Evolutionary conservation across 148 eudicot genomes (phyloP), one percentile per base, ranked within the genome.

Genomic region (Chenopodium berlandieri): DNA sequence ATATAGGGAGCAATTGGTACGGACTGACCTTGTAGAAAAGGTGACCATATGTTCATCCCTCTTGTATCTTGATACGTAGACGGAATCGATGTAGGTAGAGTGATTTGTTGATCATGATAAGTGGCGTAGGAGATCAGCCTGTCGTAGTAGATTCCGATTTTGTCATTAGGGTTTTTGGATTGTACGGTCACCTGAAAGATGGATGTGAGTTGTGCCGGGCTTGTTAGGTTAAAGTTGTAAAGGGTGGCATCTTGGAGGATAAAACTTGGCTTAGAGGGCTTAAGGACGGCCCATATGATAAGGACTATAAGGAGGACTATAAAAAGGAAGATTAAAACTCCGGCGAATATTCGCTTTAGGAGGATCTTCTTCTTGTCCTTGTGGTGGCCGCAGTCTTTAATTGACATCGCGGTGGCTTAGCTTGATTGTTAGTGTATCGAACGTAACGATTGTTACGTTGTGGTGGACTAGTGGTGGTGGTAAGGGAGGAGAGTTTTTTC

Each of bases 1-100:
- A 91, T 87, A 83, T 81, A 92, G 1, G 98, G 97, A 0, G 98
- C 96, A 4, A 94, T 90, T 2, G 96, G 98, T 30, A 94, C 92
- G 23, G 81, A 37, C 16, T 76, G 76, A 0, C 98, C 98, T 47
- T 82, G 85, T 7, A 94, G 27, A 46, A 89, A 90, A 19, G 97
- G 98, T 2, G 97, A 91, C 98, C 98, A 94, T 3, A 90, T 86
- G 79, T 83, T 86, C 10, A 56, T 52, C 58, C 77, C 90, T 1
- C 86, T 82, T 67, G 91, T 84, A 70, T 88, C 94, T 71, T 94
- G 93, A 75, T 92, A 94, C 1, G 84, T 82, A 0, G 93, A 87
- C 1, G 94, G 94, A n/a, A 91, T 84, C 13, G 58, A 74, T 2
- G 98, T 90, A 78, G 86, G 89, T 34, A 82, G 81, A 22, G 93